phyloP scores from a whole-genome alignment of 768 basidiomycete genomes.

The Kwoniella shandongensis region DNA sequence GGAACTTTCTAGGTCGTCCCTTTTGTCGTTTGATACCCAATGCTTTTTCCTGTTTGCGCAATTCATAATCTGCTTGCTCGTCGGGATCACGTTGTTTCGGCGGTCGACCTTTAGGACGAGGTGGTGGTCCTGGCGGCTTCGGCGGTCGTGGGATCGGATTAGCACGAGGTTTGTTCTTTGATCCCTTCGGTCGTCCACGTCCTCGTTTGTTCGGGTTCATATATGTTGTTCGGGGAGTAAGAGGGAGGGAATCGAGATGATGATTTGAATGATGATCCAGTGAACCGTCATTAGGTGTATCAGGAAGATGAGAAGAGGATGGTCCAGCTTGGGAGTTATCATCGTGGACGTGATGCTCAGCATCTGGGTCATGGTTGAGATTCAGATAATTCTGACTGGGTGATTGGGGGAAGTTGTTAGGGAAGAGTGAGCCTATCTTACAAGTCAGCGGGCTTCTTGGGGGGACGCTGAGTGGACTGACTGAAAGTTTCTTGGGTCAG shows the following conservation, averaged over 20 bases:
- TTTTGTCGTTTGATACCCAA: constrained; percentile 32
- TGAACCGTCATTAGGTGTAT: not conserved
- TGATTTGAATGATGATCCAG: not conserved
- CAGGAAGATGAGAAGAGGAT: not conserved
- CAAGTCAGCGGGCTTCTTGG: not conserved
- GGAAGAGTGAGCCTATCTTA: constrained; percentile 23
- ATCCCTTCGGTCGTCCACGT: constrained; percentile 84
- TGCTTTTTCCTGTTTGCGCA: constrained; percentile 22
- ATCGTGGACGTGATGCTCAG: not conserved
- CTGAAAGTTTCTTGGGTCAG: constrained; percentile 25
- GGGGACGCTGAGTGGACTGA: constrained; percentile 11
- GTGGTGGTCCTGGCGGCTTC: constrained; percentile 11
- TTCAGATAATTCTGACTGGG: constrained; percentile 9
- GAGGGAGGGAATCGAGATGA: constrained; percentile 4
- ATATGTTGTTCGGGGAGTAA: not conserved
- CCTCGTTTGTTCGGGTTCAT: constrained; percentile 55
- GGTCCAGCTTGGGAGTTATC: constrained; percentile 6
- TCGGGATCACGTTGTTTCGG: constrained; percentile 34
- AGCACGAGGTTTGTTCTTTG: constrained; percentile 57
- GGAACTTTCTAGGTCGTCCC: constrained; percentile 45
- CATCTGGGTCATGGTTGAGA: constrained; percentile 4
- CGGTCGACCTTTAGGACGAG: constrained; percentile 36
- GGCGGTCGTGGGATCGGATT: constrained; percentile 7
- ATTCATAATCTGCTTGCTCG: constrained; percentile 37
- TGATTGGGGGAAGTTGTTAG: constrained; percentile 13